Evolutionary conservation across 2,329 filamentous ascomycete genomes (phyloP).

Genomic region (Furcasterigmium sp.): DNA sequence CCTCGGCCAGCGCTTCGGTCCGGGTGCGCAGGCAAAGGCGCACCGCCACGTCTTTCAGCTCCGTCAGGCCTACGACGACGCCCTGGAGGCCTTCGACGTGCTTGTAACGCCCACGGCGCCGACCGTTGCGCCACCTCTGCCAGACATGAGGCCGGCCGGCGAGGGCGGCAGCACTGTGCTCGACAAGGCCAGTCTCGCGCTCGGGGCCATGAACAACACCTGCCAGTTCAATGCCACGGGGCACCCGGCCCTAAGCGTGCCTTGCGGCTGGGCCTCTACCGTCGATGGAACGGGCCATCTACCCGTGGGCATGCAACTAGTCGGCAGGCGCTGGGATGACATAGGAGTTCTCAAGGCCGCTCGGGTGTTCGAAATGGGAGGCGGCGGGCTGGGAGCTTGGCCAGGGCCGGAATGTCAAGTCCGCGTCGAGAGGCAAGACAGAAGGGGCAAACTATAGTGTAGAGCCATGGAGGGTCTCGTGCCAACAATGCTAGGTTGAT

Average conservation of each 20-base stretch:
- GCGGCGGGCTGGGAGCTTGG: no score
- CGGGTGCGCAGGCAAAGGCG: conserved; percentile 34
- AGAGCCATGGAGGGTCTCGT: no score
- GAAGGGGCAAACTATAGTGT: no score
- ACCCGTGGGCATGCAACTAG: conserved; percentile 25
- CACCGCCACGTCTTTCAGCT: conserved; percentile 39
- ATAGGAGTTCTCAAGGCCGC: conserved; percentile 20
- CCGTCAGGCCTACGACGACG: conserved; percentile 40
- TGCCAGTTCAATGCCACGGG: conserved; percentile 44
- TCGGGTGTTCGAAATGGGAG: conserved; percentile 18
- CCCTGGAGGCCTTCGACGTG: conserved; percentile 36
- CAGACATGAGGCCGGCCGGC: conserved; percentile 10
- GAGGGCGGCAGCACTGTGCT: conserved; percentile 20
- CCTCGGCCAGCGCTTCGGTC: conserved; percentile 20
- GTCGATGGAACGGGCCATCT: conserved; percentile 12
- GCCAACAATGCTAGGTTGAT: no score
- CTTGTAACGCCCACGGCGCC: conserved; percentile 42
- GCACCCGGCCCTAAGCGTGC: conserved; percentile 43
- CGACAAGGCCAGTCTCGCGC: conserved; percentile 34
- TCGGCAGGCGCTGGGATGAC: conserved; percentile 21
- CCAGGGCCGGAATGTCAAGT: no score
- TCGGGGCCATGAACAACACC: conserved; percentile 39
- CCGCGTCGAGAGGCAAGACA: no score
- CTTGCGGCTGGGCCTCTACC: conserved; percentile 26
- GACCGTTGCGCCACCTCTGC: conserved; percentile 36